Conservation (phyloP, 1,284 basidiomycete species). For the Sanghuangporus sanghuang region DNA sequence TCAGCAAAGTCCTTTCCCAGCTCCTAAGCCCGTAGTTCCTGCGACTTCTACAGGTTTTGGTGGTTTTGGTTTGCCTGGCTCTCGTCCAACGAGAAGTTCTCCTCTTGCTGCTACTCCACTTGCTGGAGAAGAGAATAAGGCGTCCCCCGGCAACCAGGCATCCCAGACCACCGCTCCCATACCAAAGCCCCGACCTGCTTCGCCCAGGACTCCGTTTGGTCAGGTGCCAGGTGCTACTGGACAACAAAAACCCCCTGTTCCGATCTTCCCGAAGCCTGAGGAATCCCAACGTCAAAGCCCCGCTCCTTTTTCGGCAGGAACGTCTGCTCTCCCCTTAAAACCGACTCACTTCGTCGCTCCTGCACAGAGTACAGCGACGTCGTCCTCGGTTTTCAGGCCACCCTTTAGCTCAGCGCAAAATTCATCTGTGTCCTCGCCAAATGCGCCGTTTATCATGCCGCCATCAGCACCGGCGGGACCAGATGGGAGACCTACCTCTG, state of each 20-base stretch:
- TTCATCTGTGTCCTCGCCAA: not conserved
- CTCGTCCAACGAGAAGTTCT: constrained; percentile 56
- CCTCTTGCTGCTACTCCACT: constrained; percentile 50
- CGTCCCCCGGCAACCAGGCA: constrained; percentile 13
- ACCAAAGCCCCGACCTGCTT: constrained; percentile 27
- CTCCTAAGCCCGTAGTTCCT: constrained; percentile 28
- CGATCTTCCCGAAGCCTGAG: not conserved
- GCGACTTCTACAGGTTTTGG: constrained; percentile 27
- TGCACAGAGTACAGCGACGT: not conserved
- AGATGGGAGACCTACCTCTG: not conserved
- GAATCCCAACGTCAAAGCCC: not conserved
- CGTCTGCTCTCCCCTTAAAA: not conserved
- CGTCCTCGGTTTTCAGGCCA: constrained; percentile 12
- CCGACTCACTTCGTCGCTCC: not conserved
- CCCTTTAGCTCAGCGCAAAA: constrained; percentile 6
- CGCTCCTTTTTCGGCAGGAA: not conserved
- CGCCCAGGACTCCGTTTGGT: constrained; percentile 34
- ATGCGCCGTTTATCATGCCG: constrained; percentile 15
- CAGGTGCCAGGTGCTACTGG: constrained; percentile 1
- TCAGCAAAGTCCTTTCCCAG: constrained; percentile 28
- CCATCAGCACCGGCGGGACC: not conserved
- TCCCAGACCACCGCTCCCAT: constrained; percentile 15
- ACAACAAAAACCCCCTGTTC: constrained; percentile 5
- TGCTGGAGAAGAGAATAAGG: constrained; percentile 34
- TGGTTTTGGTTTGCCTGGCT: constrained; percentile 48